Base-by-base conservation (phyloP, 2,329 filamentous ascomycete species). In the Diaporthe aspalathi region DNA sequence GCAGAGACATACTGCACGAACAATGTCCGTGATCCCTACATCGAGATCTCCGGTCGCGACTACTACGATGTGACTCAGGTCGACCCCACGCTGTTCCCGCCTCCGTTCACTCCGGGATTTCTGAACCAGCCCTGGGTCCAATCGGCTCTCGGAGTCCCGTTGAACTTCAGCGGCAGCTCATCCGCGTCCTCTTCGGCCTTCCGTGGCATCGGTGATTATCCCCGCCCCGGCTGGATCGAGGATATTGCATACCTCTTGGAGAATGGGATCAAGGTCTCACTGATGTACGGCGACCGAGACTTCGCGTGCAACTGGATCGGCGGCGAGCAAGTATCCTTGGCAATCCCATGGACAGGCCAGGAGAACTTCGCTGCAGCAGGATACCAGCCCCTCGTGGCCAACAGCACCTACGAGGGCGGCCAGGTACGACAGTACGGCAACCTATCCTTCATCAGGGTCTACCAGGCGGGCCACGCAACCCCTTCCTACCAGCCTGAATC, bases 391-490 rank as follows among this genome's bases (percentile, higher is more conserved):
- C 86, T 94, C 68, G 81, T 87, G 22, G 87, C 90, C 9, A 90
- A 91, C 75, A 82, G 81, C 3, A 81, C 84, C 3, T 65, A 67
- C 50, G 60, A 65, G 40, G 90, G 86, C 24, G 92, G 91, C 16
- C 85, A 87, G 62, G 90, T 92, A 0, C 85, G 91, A 1, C 90
- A 93, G 77, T 89, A 87, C 73, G 91, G 90, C 4, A 92, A 92
- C 72, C 83, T 90, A 53, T 87, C 85, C 3, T 90, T 90, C 76
- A 84, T 84, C 16, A 82, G 88, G 0, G 83, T 89, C 11, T 88
- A 87, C 74, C 82, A 89, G 73, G 83, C 87, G 6, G 87, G 88
- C 0, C 88, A 89, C 74, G 83, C 86, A 74, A 83, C 84, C 0
- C 83, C 85, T 0, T 84, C 80, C 27, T 84, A 84, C 71, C 85